These are phyloP conservation scores for Rickenella mellea DNA, from an alignment of 768 basidiomycete genomes.

Conservation along the genomic window DNA sequence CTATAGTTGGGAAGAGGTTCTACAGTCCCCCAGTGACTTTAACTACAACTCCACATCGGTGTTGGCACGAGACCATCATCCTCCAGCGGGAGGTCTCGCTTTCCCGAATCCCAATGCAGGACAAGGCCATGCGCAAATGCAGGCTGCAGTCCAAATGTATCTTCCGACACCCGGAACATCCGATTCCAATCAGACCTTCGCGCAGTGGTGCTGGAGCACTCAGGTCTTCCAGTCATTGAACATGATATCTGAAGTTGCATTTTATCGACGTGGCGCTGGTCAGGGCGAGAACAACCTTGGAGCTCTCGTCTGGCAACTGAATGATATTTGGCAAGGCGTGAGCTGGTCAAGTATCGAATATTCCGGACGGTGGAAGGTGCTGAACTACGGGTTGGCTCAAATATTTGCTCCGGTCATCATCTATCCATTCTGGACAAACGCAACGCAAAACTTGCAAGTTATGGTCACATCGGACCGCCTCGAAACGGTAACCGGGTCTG, in stretches of 20 bases:
- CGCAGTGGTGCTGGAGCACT: constrained; percentile 56
- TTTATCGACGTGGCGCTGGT: constrained; percentile 52
- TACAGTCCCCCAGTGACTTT: constrained; percentile 40
- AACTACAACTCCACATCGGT: constrained; percentile 50
- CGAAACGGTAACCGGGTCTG: constrained; percentile 35
- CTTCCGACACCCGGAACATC: constrained; percentile 40
- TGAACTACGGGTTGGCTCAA: constrained; percentile 39
- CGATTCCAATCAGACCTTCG: constrained; percentile 47
- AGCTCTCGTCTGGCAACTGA: constrained; percentile 49
- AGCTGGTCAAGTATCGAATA: constrained; percentile 50
- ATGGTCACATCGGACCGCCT: constrained; percentile 43
- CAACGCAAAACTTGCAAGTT: constrained; percentile 36
- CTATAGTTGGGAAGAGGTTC: constrained; percentile 51
- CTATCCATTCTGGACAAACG: constrained; percentile 48
- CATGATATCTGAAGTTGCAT: constrained; percentile 49
- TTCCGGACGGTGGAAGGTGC: constrained; percentile 51
- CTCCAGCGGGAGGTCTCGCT: constrained; percentile 38
- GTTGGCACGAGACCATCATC: constrained; percentile 46
- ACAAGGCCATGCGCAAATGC: constrained; percentile 45
- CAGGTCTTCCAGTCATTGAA: constrained; percentile 53
- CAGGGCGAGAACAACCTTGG: constrained; percentile 50
- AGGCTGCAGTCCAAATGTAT: constrained; percentile 41
- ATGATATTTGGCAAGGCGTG: constrained; percentile 52
- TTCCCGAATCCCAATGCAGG: constrained; percentile 49
- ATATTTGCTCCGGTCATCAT: constrained; percentile 38